phyloP scores from a whole-genome alignment of 257 asterid species.

The Coffea eugenioides region DNA sequence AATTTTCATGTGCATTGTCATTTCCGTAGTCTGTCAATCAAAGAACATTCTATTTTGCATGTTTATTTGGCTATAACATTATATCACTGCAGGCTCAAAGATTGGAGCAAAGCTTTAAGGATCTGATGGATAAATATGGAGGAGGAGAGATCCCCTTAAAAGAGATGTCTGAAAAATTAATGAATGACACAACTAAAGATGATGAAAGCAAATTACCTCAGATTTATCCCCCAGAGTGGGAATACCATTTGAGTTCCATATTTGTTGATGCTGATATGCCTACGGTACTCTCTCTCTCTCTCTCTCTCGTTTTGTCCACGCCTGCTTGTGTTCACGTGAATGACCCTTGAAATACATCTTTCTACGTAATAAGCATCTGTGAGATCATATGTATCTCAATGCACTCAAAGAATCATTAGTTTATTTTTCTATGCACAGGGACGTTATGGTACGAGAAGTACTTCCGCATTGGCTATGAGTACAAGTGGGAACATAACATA shows the following conservation, averaged over 20 bases:
- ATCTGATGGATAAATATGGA: conserved; percentile 27
- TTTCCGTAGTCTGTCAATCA: neutral
- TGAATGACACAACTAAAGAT: conserved; percentile 56
- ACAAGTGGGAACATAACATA: conserved; percentile 42
- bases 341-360: neutral
- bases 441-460: conserved; percentile 79
- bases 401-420: neutral
- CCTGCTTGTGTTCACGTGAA: neutral
- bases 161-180: conserved; percentile 29
- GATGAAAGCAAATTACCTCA: conserved; percentile 49
- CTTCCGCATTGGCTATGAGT: conserved; percentile 44
- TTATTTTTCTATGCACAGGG: conserved; percentile 36
- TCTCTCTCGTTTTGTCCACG: neutral
- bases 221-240: conserved; percentile 53
- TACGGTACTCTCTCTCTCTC: conserved; percentile 24
- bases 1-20: neutral
- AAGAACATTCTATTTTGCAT: neutral
- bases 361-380: neutral
- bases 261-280: conserved; percentile 56
- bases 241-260: conserved; percentile 65
- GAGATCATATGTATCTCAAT: too few species aligned
- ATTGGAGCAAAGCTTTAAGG: conserved; percentile 29
- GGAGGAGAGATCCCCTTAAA: conserved; percentile 27
- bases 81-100: conserved; percentile 50
- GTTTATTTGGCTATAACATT: neutral